Base-by-base conservation (phyloP, 192 early-diverging fungal species). In the Rhizophagus clarus region DNA sequence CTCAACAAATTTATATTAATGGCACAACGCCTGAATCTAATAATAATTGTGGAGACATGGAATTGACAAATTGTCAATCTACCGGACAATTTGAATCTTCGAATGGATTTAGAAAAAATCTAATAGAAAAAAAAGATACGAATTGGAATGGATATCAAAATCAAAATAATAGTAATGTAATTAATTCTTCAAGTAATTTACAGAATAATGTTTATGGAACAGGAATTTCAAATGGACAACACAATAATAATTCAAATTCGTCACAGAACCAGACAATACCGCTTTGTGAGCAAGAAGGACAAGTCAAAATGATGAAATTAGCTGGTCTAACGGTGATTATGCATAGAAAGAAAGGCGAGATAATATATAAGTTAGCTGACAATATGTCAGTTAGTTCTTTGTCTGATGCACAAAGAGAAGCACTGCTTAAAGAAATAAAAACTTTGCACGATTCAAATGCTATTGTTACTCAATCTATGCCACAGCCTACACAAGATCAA, bases 311-410 rank as follows among this genome's bases (percentile, higher is more conserved):
- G 29, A 31, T 66, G 29, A 66, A 66, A 15, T 66, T 86, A 77
- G 85, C 85, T 49, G 85, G 85, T 26, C 71, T 86, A 42, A 84
- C 85, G n/a, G 85, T 86, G 12, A 49, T 86, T n/a, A 86, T 84
- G 83, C 80, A 82, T 61, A 79, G 72, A 72, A 84, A 81, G 3
- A 79, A 83, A 37, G 87, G 87, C 77, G 87, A 87, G 42, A 86
- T 89, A 64, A 86, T 89, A 22, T 89, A 89, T 79, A 89, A 86
- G 69, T 73, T 89, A 31, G 85, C 88, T 2, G 88, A 87, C 81
- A 87, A 87, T 34, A 88, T 89, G 88, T 86, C 85, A 0, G 86
- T 89, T 20, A 76, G 82, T 34, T 85, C 85, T 20, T 75, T 89
- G 14, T 82, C 80, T 12, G 72, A 83, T 71, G 85, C 87, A 8